A percentile compares a stretch with the other conserved stretches of the same genome.
Evolutionary conservation across 192 early-diverging fungal genomes (phyloP).

Genomic region (Coemansia sp.): DNA sequence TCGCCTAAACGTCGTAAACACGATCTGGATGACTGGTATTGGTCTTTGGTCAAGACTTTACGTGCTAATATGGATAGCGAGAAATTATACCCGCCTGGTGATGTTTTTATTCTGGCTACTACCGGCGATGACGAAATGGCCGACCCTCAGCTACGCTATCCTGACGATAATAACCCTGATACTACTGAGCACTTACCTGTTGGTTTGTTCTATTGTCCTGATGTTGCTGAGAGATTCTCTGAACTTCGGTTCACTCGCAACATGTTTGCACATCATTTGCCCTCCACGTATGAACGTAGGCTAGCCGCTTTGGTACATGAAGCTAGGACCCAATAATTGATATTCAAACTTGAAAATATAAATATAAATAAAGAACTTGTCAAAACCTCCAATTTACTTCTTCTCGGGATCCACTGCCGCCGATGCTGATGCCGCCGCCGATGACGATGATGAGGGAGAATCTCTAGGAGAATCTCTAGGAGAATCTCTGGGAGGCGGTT

Average conservation of each 20-base stretch:
- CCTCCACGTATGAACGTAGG: conserved; percentile 71
- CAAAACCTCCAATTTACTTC: neutral
- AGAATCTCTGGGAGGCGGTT: neutral
- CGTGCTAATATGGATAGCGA: conserved; percentile 83
- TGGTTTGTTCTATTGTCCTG: conserved; percentile 69
- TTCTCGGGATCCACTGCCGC: neutral
- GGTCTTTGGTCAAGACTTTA: conserved; percentile 81
- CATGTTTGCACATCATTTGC: conserved; percentile 82
- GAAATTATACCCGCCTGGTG: conserved; percentile 82
- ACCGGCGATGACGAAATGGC: conserved; percentile 49
- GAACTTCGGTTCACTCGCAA: conserved; percentile 79
- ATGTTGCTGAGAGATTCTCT: conserved; percentile 77
- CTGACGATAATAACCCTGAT: neutral
- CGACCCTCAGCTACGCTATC: conserved; percentile 25
- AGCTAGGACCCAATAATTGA: neutral
- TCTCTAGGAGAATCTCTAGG: neutral
- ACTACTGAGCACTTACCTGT: conserved; percentile 27
- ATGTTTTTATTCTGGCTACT: conserved; percentile 64
- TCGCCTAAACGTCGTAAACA: neutral
- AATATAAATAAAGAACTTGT: neutral
- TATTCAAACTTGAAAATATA: neutral
- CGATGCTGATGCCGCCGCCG: neutral
- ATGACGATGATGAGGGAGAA: neutral
- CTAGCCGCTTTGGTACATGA: conserved; percentile 50
- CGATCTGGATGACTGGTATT: conserved; percentile 76